phyloP scores from a whole-genome alignment of 2,329 filamentous ascomycete species.

The Penicillium sp. region DNA sequence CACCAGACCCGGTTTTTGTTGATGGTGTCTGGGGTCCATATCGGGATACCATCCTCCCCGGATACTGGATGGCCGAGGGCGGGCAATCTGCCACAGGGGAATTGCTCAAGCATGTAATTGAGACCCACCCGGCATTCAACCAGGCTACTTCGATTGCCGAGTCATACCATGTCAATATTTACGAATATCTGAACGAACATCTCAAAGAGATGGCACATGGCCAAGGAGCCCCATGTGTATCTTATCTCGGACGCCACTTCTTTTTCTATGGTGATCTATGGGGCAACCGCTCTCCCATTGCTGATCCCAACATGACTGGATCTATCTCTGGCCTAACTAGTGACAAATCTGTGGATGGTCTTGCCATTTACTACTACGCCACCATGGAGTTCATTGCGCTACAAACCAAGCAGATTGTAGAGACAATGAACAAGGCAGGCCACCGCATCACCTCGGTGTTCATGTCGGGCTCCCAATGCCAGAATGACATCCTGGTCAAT shows the following conservation, averaged over 20 bases:
- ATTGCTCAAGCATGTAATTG: conserved; percentile 87
- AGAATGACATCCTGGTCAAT: conserved; percentile 88
- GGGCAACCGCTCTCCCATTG: conserved; percentile 88
- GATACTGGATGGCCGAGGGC: conserved; percentile 95
- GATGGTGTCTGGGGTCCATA: conserved; percentile 97
- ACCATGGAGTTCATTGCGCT: conserved; percentile 97
- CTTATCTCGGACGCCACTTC: conserved; percentile 85
- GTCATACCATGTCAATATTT: conserved; percentile 82
- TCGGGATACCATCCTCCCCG: conserved; percentile 85
- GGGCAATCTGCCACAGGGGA: conserved; percentile 96
- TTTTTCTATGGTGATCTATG: conserved; percentile 98
- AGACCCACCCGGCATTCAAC: conserved; percentile 88
- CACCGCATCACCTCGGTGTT: conserved; percentile 91
- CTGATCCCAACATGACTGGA: conserved; percentile 87
- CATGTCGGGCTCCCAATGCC: conserved; percentile 98
- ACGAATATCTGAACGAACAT: conserved; percentile 90
- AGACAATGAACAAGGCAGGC: conserved; percentile 86
- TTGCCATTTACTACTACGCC: conserved; percentile 86
- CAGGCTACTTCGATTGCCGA: conserved; percentile 76
- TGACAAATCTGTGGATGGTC: conserved; percentile 77
- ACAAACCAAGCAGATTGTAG: conserved; percentile 90
- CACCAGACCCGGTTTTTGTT: conserved; percentile 86
- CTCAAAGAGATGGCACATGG: conserved; percentile 72
- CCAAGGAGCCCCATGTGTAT: conserved; percentile 68
- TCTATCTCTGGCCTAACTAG: conserved; percentile 78